Conservation (phyloP, 2,329 filamentous ascomycete genomes). For the Paecilomyces niveus region DNA sequence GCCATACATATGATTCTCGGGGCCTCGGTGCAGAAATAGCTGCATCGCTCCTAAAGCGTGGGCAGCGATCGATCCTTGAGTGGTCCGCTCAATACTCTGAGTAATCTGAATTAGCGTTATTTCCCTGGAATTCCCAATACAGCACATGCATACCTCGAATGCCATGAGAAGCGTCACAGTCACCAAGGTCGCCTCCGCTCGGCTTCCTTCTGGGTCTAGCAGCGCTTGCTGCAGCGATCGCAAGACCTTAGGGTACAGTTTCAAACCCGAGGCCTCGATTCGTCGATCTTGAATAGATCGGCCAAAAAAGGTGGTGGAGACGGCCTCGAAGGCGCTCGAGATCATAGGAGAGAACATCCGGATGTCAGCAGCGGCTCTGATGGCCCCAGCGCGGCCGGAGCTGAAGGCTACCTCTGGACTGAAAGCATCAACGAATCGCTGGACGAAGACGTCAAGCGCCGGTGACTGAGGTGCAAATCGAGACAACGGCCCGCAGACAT, state of each 20-base stretch:
- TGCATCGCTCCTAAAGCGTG: conserved; percentile 29
- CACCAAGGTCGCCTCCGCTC: conserved; percentile 30
- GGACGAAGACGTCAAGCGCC: conserved; percentile 28
- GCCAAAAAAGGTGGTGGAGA: conserved; percentile 33
- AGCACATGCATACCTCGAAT: conserved; percentile 22
- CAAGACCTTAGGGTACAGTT: conserved; percentile 27
- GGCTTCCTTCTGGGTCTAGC: conserved; percentile 26
- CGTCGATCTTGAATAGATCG: conserved; percentile 25
- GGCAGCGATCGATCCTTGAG: conserved; percentile 22
- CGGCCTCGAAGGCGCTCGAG: conserved; percentile 29
- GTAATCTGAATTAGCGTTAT: conserved; percentile 1
- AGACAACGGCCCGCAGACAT: conserved; percentile 5
- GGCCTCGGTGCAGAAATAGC: conserved; percentile 31
- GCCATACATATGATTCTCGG: conserved; percentile 32
- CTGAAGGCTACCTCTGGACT: conserved; percentile 30
- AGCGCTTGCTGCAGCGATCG: conserved; percentile 30
- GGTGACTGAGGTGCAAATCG: conserved; percentile 10
- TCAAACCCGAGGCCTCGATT: conserved; percentile 26
- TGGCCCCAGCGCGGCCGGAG: conserved; percentile 26
- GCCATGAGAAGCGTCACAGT: conserved; percentile 32
- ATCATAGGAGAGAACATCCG: conserved; percentile 35
- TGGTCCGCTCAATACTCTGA: conserved; percentile 31
- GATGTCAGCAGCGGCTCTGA: conserved; percentile 30
- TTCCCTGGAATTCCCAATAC: not conserved
- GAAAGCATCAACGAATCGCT: conserved; percentile 34